Base-by-base conservation (phyloP, 768 basidiomycete genomes). In the Dictyophora rubrovolvata region DNA sequence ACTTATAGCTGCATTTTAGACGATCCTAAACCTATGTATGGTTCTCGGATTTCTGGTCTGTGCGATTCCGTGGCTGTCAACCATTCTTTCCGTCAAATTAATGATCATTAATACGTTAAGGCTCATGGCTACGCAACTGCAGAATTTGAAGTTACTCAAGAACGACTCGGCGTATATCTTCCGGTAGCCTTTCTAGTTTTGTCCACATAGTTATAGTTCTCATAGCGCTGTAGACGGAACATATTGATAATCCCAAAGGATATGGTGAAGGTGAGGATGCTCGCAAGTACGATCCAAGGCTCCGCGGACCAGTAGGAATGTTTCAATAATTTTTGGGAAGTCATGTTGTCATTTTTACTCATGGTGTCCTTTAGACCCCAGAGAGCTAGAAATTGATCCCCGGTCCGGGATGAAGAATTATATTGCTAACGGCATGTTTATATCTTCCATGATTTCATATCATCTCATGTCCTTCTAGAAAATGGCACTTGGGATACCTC, bases 331-430 rank as follows among this genome's bases (percentile, higher is more conserved):
- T 33, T 7, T 56, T 7, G 7, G 1, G 20, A 12, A 46, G 47
- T 9, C 56, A n/a, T 21, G 35, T 46, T 36, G 10, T 36, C 21
- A 28, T 46, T 48, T 48, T n/a, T 46, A 10, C 10, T 37, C 34
- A 34, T 35, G 35, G 18, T 20, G 23, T 17, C 20, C 35, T 16
- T 22, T 47, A 18, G 61, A 88, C 84, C 87, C 87, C 0, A 73
- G 78, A 36, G 94, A 97, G 66, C 76, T 95, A 0, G 87, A 93
- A 65, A 77, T 97, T 7, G 94, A 97, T 69, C 82, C 80, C 0
- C 73, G 77, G 14, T 89, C 87, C 0, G 94, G 93, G 1, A 94
- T 97, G 93, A 94, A 94, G 76, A 97, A 93, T 64, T 91, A 90
- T 70, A 93, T 94, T 61, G 89, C 89, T 0, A 94, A 93, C 69